A percentile compares a stretch with the other conserved stretches of the same genome.
Evolutionary conservation across 2,329 filamentous ascomycete species (phyloP).

Genomic region (Orbilia ellipsospora): DNA sequence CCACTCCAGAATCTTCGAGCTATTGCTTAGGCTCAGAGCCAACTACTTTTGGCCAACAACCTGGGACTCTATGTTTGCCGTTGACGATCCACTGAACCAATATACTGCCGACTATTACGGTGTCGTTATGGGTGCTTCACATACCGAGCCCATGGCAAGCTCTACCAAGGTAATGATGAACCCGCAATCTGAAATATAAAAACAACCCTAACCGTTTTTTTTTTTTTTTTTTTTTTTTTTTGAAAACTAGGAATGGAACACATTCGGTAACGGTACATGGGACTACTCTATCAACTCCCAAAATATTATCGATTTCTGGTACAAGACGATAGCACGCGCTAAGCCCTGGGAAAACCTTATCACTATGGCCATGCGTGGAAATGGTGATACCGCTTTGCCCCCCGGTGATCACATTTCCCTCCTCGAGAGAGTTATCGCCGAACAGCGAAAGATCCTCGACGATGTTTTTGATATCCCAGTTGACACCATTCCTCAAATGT

Average conservation of each 20-base stretch:
- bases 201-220: slow-evolving; percentile 9
- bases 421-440: slow-evolving; percentile 71
- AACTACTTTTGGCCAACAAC: slow-evolving; percentile 81
- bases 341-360: slow-evolving; percentile 74
- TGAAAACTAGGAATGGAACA: slow-evolving; percentile 63
- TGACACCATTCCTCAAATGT: slow-evolving; percentile 73
- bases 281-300: slow-evolving; percentile 76
- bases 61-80: slow-evolving; percentile 78
- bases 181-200: slow-evolving; percentile 61
- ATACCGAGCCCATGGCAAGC: slow-evolving; percentile 77
- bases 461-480: slow-evolving; percentile 68
- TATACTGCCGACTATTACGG: slow-evolving; percentile 78
- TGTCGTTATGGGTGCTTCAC: slow-evolving; percentile 77
- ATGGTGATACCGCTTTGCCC: slow-evolving; percentile 71
- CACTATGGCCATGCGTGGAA: slow-evolving; percentile 76
- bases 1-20: slow-evolving; percentile 76
- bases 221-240: no score
- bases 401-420: slow-evolving; percentile 71
- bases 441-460: slow-evolving; percentile 71
- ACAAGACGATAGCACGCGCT: slow-evolving; percentile 73
- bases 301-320: slow-evolving; percentile 76
- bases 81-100: slow-evolving; percentile 76
- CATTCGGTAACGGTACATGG: slow-evolving; percentile 71
- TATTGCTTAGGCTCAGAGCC: slow-evolving; percentile 75
- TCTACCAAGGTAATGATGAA: slow-evolving; percentile 65